phyloP scores from a whole-genome alignment of 352 stramenopile species.

The Pythium utonaiense region DNA sequence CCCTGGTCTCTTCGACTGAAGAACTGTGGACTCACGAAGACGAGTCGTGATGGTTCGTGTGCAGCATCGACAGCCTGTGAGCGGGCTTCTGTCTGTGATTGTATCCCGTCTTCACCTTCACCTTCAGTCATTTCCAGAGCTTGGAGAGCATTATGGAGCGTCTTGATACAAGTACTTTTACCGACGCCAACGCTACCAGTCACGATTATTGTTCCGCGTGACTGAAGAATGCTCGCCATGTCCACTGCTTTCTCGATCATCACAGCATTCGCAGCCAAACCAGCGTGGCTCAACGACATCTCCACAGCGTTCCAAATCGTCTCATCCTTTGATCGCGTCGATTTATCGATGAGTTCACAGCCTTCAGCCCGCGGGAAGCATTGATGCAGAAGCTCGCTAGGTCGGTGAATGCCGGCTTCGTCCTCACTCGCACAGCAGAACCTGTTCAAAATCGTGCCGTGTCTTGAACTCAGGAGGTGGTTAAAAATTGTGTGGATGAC shows the following conservation, averaged over 20 bases:
- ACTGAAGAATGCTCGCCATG: slow-evolving; percentile 34
- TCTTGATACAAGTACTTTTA: slow-evolving; percentile 49
- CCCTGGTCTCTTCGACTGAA: neutral
- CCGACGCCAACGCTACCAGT: slow-evolving; percentile 36
- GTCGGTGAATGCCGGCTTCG: neutral
- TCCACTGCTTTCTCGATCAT: slow-evolving; percentile 35
- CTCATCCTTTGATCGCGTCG: slow-evolving; percentile 27
- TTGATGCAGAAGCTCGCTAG: slow-evolving; percentile 9
- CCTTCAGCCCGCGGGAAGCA: slow-evolving; percentile 29
- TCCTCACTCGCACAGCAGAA: slow-evolving; percentile 13
- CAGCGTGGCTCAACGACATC: slow-evolving; percentile 39
- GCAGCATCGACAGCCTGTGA: neutral
- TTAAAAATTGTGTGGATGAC: slow-evolving; percentile 26
- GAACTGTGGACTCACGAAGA: slow-evolving; percentile 10
- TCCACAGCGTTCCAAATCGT: slow-evolving; percentile 37
- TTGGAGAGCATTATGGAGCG: slow-evolving; percentile 41
- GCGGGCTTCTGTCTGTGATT: neutral
- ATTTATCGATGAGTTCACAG: slow-evolving; percentile 21
- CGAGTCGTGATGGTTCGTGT: slow-evolving; percentile 1
- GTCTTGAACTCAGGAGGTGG: slow-evolving; percentile 13
- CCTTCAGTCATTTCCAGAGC: slow-evolving; percentile 37
- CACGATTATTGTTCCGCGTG: slow-evolving; percentile 29
- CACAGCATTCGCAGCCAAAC: slow-evolving; percentile 6
- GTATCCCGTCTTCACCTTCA: neutral
- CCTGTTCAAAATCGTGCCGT: neutral